Evolutionary conservation across 495 filamentous ascomycete species (phyloP).

Genomic region (Acidomyces sp.): DNA sequence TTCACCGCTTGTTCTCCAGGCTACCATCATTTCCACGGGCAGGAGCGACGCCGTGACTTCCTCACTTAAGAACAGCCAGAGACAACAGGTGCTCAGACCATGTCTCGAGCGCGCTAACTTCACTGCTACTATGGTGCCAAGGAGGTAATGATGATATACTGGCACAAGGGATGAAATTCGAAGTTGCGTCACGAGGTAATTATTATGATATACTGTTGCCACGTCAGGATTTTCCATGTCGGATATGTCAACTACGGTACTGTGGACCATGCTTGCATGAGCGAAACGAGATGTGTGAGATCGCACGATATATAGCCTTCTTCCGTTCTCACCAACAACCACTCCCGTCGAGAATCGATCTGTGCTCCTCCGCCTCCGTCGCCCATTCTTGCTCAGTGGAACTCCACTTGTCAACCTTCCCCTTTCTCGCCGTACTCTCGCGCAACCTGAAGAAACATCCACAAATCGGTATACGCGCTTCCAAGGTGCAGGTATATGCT

Average conservation of each 20-base stretch:
- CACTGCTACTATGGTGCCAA: no score
- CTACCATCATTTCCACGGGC: background rate
- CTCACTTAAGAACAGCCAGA: conserved; percentile 3
- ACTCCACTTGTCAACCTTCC: conserved; percentile 14
- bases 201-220: no score
- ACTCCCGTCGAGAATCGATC: no score
- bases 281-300: no score
- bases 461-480: conserved; percentile 9
- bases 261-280: no score
- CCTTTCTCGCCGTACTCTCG: conserved; percentile 2
- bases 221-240: no score
- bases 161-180: no score
- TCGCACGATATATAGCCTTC: no score
- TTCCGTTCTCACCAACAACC: conserved; percentile 1
- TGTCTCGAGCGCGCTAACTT: background rate
- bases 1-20: background rate
- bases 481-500: conserved; percentile 20
- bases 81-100: background rate
- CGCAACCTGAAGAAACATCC: conserved; percentile 10
- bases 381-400: background rate
- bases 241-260: no score
- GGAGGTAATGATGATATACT: no score
- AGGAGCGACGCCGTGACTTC: no score
- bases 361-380: background rate
- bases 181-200: no score